Conservation (phyloP, 345 rosid species). For the Gossypioides kirkii region DNA sequence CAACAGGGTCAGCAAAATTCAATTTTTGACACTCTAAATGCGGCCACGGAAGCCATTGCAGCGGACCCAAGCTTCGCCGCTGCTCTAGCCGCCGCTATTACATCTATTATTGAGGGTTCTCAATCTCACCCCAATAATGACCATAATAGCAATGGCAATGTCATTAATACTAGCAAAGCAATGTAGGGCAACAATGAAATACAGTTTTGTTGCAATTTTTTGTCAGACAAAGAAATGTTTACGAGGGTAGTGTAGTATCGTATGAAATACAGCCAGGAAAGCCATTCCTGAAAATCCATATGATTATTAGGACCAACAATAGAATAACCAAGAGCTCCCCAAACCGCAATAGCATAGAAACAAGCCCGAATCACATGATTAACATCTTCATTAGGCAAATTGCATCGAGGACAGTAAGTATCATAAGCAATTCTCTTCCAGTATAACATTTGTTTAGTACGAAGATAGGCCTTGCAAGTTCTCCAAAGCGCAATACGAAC, state of each 20-base stretch:
- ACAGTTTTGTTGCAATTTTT: slow-evolving; percentile 26
- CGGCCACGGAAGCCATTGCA: slow-evolving; percentile 45
- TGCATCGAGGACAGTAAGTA: too few relatives aligned
- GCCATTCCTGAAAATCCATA: too few relatives aligned
- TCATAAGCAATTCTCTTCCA: too few relatives aligned
- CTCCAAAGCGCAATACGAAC: too few relatives aligned
- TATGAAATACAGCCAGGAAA: too few relatives aligned
- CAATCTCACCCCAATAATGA: slow-evolving; percentile 24
- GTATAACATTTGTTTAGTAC: too few relatives aligned
- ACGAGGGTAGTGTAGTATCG: background rate
- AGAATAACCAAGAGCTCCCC: too few relatives aligned
- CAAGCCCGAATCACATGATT: too few relatives aligned
- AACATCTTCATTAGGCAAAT: too few relatives aligned
- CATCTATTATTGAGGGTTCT: slow-evolving; percentile 44
- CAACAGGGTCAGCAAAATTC: slow-evolving; percentile 25
- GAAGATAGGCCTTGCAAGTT: too few relatives aligned
- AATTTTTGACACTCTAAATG: slow-evolving; percentile 34
- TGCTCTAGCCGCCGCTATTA: slow-evolving; percentile 63
- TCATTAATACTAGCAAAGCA: slow-evolving; percentile 20
- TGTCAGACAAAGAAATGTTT: background rate
- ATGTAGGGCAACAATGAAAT: background rate
- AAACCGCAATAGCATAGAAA: too few relatives aligned
- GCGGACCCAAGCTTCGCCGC: slow-evolving; percentile 70
- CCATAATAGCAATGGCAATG: slow-evolving; percentile 10
- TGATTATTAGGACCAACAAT: too few relatives aligned